Evolutionary conservation across 768 basidiomycete species (phyloP), one percentile per base, ranked within the genome.

Genomic region (Thelephora ganbajun): DNA sequence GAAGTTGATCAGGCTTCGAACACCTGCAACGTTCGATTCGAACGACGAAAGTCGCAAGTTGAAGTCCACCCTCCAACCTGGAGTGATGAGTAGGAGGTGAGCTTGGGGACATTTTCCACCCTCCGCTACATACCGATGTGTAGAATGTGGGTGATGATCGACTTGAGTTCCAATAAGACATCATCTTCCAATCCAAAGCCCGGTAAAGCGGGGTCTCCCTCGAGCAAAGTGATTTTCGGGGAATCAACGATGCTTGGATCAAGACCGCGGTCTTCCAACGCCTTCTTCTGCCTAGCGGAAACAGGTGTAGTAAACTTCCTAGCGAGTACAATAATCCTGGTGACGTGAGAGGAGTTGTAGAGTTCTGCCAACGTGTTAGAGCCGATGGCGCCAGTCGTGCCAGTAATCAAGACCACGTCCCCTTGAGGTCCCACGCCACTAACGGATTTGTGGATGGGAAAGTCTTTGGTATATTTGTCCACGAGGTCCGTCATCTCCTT

Each of bases 11-110:
- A 70, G 56, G 12, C 58, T 57, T 16, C 66, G 58, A 5, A 60
- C 53, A 9, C 61, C 60, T 19, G 55, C 46, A 34, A 68, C 45
- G 34, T 53, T 47, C 5, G 50, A 22, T 45, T 63, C 61, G 47
- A 64, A 66, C 12, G 63, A 59, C 18, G 47, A 14, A n/a, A 68
- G 52, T 12, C 59, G 35, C 9, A 59, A 49, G 47, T 61, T 63
- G 58, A 71, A 71, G 50, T 71, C 62, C 11, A 69, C 62, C 11
- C 53, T 60, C 69, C 69, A 70, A 14, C 67, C 69, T 54, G 48
- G 34, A 46, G 43, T 44, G 12, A 53, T 44, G 22, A 52, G 34
- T 22, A 43, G 44, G 9, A 37, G 50, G 11, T 51, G 34, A 39
- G 26, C 26, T 30, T 9, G 45, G 30, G 61, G 5, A 57, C 61